These are phyloP conservation scores for Orbilia javanica DNA, from an alignment of 2,329 filamentous ascomycete genomes.

Conservation along the genomic window DNA sequence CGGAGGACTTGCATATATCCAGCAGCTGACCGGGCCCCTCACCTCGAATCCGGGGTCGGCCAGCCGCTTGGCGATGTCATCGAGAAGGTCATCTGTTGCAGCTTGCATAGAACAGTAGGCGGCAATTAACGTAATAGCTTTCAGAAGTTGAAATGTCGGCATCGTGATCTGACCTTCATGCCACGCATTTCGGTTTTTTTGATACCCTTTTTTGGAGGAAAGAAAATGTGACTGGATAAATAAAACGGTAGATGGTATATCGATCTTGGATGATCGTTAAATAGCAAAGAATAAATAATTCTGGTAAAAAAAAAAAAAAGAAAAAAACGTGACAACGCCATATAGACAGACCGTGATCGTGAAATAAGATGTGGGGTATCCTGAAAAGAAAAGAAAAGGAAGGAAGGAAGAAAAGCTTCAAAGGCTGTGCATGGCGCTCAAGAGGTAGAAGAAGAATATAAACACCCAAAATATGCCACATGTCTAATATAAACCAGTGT, in stretches of 20 bases:
- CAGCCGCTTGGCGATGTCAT: conserved; percentile 38
- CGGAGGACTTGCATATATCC: conserved; percentile 38
- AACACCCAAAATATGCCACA: not conserved
- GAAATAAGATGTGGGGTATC: conserved; percentile 38
- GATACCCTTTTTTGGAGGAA: not conserved
- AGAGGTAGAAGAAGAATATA: conserved; percentile 9
- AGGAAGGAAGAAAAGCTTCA: conserved; percentile 8
- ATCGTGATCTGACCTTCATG: conserved; percentile 15
- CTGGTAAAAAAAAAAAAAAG: not conserved
- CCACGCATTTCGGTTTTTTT: not conserved
- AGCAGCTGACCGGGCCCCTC: conserved; percentile 34
- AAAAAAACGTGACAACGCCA: conserved; percentile 3
- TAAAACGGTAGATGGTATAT: not conserved
- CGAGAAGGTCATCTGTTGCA: conserved; percentile 51
- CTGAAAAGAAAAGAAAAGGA: conserved; percentile 3
- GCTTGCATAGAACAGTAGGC: not conserved
- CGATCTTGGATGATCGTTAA: not conserved
- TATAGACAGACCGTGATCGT: conserved; percentile 8
- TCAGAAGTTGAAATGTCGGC: not conserved
- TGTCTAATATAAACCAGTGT: not conserved
- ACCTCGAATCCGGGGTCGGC: conserved; percentile 41
- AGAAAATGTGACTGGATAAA: not conserved
- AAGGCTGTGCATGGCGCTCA: conserved; percentile 29
- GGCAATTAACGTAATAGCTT: conserved; percentile 36
- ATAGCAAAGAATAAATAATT: not conserved